phyloP scores from a whole-genome alignment of 2,329 filamentous ascomycete species.

The Leptographium radiaticola region DNA sequence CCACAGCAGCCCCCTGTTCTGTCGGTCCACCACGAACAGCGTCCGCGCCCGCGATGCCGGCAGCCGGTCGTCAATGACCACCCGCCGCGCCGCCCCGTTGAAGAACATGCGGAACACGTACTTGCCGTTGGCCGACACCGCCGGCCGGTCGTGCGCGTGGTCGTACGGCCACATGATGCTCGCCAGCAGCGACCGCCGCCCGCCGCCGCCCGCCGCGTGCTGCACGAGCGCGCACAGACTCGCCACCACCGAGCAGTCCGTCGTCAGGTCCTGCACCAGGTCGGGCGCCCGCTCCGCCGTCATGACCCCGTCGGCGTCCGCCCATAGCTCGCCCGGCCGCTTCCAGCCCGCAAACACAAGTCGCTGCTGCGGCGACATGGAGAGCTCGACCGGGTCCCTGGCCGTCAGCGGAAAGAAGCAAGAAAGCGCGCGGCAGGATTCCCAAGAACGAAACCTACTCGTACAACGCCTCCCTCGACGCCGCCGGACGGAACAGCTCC shows the following conservation, averaged over 20 bases:
- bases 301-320: constrained; percentile 19
- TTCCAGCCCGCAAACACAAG: constrained; percentile 77
- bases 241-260: constrained; percentile 93
- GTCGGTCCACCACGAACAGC: constrained; percentile 77
- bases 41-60: constrained; percentile 60
- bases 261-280: constrained; percentile 87
- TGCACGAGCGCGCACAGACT: constrained; percentile 76
- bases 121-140: constrained; percentile 65
- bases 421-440: background rate
- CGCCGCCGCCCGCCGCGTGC: constrained; percentile 44
- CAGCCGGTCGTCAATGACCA: constrained; percentile 79
- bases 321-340: constrained; percentile 56
- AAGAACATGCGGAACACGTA: constrained; percentile 91
- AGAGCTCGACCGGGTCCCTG: constrained; percentile 57
- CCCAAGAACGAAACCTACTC: constrained; percentile 33
- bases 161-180: constrained; percentile 65
- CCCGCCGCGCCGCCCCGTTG: constrained; percentile 81
- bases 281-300: constrained; percentile 47
- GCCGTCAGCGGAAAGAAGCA: background rate
- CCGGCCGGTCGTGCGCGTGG: constrained; percentile 39
- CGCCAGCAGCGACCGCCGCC: constrained; percentile 46
- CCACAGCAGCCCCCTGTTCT: constrained; percentile 74
- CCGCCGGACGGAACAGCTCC: constrained; percentile 44
- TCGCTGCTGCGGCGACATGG: constrained; percentile 61
- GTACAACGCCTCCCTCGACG: constrained; percentile 39